phyloP scores from a whole-genome alignment of 1,284 basidiomycete species.

The Ceratobasidium sp. region DNA sequence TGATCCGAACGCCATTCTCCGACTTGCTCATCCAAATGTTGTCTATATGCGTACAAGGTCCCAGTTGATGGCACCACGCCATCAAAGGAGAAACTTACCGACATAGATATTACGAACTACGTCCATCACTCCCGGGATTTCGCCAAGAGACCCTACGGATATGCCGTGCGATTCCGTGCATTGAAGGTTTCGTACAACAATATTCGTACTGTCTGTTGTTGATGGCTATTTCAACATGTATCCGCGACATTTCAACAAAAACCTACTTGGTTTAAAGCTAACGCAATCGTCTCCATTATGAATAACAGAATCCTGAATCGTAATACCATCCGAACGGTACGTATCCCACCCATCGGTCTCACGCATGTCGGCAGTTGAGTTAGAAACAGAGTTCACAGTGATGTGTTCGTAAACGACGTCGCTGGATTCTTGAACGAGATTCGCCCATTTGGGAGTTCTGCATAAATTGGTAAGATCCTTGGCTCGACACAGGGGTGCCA shows the following conservation, averaged over 20 bases:
- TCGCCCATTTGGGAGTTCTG: slow-evolving; percentile 41
- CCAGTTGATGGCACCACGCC: background rate
- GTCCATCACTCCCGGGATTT: slow-evolving; percentile 64
- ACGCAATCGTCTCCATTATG: slow-evolving; percentile 70
- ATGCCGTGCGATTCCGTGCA: slow-evolving; percentile 69
- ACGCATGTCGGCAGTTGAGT: slow-evolving; percentile 41
- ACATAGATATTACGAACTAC: slow-evolving; percentile 49
- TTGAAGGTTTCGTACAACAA: slow-evolving; percentile 62
- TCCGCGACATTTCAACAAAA: background rate
- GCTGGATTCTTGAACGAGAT: slow-evolving; percentile 41
- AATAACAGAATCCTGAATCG: slow-evolving; percentile 60
- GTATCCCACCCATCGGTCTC: slow-evolving; percentile 39
- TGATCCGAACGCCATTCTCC: slow-evolving; percentile 18
- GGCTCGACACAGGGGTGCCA: background rate
- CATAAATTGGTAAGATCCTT: slow-evolving; percentile 55
- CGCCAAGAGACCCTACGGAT: slow-evolving; percentile 64
- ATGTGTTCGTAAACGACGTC: slow-evolving; percentile 46
- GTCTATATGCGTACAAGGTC: background rate
- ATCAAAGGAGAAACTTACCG: background rate
- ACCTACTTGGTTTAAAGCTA: slow-evolving; percentile 68
- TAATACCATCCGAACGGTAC: slow-evolving; percentile 55
- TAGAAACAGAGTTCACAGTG: slow-evolving; percentile 43
- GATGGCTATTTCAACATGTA: background rate
- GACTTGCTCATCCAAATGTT: slow-evolving; percentile 11
- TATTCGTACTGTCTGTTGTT: slow-evolving; percentile 55